Evolutionary conservation across 306 rosid species (phyloP).

Genomic region (Vicia villosa): DNA sequence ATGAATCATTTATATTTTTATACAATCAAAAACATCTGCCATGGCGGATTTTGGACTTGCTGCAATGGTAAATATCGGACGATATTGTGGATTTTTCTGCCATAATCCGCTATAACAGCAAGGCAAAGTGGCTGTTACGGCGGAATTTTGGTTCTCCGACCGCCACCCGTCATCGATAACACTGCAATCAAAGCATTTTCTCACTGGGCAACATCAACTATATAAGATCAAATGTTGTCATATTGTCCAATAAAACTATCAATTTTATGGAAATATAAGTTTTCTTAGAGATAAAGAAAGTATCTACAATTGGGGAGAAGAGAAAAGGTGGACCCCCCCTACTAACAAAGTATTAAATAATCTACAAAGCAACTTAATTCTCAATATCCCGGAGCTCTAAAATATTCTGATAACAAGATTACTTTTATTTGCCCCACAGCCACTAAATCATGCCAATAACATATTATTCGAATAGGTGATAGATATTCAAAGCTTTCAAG

Average conservation of each 20-base stretch:
- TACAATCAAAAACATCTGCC: neutral
- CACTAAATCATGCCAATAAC: conserved; percentile 12
- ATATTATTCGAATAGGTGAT: conserved; percentile 21
- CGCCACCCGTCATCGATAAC: no score
- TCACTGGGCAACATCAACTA: neutral
- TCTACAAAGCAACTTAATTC: conserved; percentile 18
- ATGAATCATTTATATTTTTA: conserved; percentile 17
- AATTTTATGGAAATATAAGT: conserved; percentile 4
- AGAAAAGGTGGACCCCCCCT: conserved; percentile 4
- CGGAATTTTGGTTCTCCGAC: no score
- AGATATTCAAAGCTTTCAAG: conserved; percentile 26
- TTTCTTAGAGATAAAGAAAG: conserved; percentile 10
- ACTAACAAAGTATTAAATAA: conserved; percentile 14
- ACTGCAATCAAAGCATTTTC: neutral
- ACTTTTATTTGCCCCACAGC: conserved; percentile 13
- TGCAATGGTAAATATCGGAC: no score
- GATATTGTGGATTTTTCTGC: no score
- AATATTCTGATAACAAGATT: neutral
- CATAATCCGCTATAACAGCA: no score
- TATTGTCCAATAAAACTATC: neutral
- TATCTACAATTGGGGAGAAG: neutral
- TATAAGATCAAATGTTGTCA: neutral
- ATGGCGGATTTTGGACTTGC: no score
- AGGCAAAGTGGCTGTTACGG: no score
- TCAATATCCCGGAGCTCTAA: neutral